Conservation (phyloP, 1,139 yeast genomes). For the Pichia sp. region DNA sequence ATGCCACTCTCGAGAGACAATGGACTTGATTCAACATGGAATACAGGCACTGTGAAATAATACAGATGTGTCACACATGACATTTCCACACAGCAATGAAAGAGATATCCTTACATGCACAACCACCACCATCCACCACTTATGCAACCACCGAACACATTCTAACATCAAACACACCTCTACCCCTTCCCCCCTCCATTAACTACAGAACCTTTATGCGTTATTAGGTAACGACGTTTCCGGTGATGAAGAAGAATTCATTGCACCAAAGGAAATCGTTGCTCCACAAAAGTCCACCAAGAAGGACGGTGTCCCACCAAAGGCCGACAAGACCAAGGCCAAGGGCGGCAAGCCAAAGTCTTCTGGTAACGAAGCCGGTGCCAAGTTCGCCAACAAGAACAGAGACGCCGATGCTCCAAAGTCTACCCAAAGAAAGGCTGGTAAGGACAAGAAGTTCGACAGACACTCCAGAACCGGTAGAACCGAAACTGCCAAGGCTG, state of each 20-base stretch:
- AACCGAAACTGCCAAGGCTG: slow-evolving; percentile 82
- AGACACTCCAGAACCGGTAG: slow-evolving; percentile 85
- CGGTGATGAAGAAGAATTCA: slow-evolving; percentile 51
- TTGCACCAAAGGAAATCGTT: slow-evolving; percentile 64
- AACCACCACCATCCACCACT: not conserved
- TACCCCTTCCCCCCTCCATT: not conserved
- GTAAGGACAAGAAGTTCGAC: slow-evolving; percentile 62
- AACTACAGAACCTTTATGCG: slow-evolving; percentile 48
- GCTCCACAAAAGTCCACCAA: slow-evolving; percentile 83
- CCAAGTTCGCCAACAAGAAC: slow-evolving; percentile 77
- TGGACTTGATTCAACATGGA: no score
- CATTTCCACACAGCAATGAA: no score
- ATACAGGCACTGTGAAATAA: no score
- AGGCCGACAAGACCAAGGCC: slow-evolving; percentile 80
- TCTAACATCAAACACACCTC: slow-evolving; percentile 4
- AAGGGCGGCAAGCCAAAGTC: slow-evolving; percentile 60
- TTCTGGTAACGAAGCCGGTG: slow-evolving; percentile 85
- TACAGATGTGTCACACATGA: no score
- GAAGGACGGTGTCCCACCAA: slow-evolving; percentile 80
- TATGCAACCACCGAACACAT: not conserved
- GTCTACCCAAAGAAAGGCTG: slow-evolving; percentile 39
- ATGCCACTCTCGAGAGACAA: no score
- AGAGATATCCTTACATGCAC: no score
- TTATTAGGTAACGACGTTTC: slow-evolving; percentile 80
- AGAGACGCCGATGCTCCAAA: slow-evolving; percentile 58